phyloP scores from a whole-genome alignment of 108 stramenopile genomes.

The Cyclotella choctawhatcheeana region DNA sequence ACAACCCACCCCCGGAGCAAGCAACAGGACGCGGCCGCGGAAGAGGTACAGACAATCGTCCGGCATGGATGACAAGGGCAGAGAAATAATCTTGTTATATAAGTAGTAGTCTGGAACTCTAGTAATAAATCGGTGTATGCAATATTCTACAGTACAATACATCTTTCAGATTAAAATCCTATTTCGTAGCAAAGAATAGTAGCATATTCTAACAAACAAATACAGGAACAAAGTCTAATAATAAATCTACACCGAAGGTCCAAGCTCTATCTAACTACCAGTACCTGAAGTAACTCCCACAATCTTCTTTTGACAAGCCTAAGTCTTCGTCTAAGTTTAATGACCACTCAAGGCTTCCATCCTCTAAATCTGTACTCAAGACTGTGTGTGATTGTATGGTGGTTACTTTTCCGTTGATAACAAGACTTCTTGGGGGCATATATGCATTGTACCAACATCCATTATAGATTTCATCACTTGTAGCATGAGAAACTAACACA shows the following conservation, averaged over 20 bases:
- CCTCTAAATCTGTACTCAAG: slow-evolving; percentile 38
- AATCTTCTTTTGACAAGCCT: slow-evolving; percentile 32
- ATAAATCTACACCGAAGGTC: background rate
- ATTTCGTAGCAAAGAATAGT: too few species aligned
- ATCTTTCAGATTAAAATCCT: too few species aligned
- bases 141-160: too few species aligned
- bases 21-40: slow-evolving; percentile 3
- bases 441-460: slow-evolving; percentile 54
- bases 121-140: too few species aligned
- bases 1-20: background rate
- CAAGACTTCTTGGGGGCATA: slow-evolving; percentile 44
- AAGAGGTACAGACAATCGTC: slow-evolving; percentile 15
- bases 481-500: slow-evolving; percentile 41
- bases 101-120: too few species aligned
- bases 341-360: slow-evolving; percentile 25
- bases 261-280: background rate
- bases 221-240: background rate
- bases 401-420: slow-evolving; percentile 42
- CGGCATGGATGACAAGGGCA: slow-evolving; percentile 16
- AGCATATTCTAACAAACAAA: background rate
- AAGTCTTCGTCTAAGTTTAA: slow-evolving; percentile 39
- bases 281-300: slow-evolving; percentile 26
- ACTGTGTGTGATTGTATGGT: slow-evolving; percentile 49
- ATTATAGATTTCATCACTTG: slow-evolving; percentile 24
- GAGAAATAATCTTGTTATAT: background rate